Percentiles rank a stretch among this genome's conserved stretches.
phyloP scores from a whole-genome alignment of 1,139 yeast genomes.

The Scheffersomyces stambukii region DNA sequence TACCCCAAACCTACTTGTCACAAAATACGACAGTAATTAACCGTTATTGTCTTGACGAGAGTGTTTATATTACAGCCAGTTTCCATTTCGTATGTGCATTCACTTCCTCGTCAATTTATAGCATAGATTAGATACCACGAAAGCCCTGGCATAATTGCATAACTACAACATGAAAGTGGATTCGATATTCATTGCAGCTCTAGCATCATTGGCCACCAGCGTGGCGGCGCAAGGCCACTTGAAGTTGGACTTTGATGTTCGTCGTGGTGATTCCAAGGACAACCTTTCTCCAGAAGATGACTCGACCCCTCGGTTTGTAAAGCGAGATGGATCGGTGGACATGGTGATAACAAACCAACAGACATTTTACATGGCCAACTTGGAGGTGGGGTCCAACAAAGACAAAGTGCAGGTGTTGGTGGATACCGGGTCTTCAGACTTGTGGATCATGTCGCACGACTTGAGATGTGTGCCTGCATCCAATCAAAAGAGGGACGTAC shows the following conservation, averaged over 20 bases:
- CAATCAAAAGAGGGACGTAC: conserved; percentile 3
- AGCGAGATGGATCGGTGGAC: conserved; percentile 34
- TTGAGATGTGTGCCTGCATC: conserved; percentile 18
- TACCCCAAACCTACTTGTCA: no score
- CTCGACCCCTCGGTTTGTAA: conserved; percentile 17
- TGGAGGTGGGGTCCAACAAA: conserved; percentile 31
- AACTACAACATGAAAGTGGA: no score
- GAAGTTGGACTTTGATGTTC: conserved; percentile 23
- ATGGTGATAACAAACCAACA: conserved; percentile 40
- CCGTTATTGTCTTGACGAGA: no score
- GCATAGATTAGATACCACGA: no score
- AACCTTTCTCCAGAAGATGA: conserved; percentile 15
- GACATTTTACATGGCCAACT: conserved; percentile 46
- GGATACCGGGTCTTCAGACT: conserved; percentile 47
- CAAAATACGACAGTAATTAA: no score
- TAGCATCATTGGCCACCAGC: neutral
- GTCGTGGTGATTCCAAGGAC: conserved; percentile 19
- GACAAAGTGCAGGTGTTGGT: conserved; percentile 31
- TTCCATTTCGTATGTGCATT: no score
- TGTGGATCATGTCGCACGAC: conserved; percentile 40
- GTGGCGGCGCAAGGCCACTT: conserved; percentile 7
- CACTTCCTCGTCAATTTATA: no score
- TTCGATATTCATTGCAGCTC: no score
- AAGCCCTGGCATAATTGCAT: no score
- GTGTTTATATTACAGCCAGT: no score